Evolutionary conservation across 2,329 filamentous ascomycete species (phyloP).

Genomic region (Conoideocrella luteorostrata): DNA sequence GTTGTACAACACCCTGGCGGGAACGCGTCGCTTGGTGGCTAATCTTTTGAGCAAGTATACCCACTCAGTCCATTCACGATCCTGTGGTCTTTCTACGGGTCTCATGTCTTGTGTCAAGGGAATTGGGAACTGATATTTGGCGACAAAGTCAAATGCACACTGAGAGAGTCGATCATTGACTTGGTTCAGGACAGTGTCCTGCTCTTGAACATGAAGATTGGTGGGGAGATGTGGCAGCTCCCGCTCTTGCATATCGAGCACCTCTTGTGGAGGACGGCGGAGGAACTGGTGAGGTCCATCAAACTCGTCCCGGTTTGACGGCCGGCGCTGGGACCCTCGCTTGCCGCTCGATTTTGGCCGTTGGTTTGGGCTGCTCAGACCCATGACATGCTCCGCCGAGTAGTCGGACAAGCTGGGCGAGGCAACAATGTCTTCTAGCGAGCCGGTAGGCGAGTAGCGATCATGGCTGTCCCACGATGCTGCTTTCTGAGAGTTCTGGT

Average conservation of each 20-base stretch:
- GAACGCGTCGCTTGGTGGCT: constrained; percentile 79
- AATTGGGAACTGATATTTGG: constrained; percentile 86
- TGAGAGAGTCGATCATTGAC: constrained; percentile 81
- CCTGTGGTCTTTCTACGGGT: constrained; percentile 64
- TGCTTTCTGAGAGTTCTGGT: constrained; percentile 27
- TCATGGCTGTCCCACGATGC: constrained; percentile 32
- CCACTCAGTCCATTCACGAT: constrained; percentile 89
- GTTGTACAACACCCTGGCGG: constrained; percentile 77
- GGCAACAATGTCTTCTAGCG: constrained; percentile 51
- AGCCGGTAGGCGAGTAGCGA: constrained; percentile 51
- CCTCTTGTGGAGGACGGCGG: constrained; percentile 62
- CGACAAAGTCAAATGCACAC: constrained; percentile 85
- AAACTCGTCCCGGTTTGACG: constrained; percentile 82
- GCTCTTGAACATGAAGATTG: constrained; percentile 75
- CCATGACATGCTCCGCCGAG: constrained; percentile 45
- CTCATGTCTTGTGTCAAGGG: constrained; percentile 78
- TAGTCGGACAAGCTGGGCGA: constrained; percentile 57
- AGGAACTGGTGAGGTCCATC: constrained; percentile 81
- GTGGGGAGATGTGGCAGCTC: constrained; percentile 78
- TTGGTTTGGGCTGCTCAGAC: constrained; percentile 29
- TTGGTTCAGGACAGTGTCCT: constrained; percentile 71
- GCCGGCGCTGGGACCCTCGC: constrained; percentile 55
- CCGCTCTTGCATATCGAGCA: constrained; percentile 69
- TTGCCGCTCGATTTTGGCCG: constrained; percentile 43
- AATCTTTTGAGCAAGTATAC: constrained; percentile 80